Evolutionary conservation across 371 early-diverging fungal species (phyloP), one percentile per base, ranked within the genome.

Genomic region (Sporodiniella umbellata): DNA sequence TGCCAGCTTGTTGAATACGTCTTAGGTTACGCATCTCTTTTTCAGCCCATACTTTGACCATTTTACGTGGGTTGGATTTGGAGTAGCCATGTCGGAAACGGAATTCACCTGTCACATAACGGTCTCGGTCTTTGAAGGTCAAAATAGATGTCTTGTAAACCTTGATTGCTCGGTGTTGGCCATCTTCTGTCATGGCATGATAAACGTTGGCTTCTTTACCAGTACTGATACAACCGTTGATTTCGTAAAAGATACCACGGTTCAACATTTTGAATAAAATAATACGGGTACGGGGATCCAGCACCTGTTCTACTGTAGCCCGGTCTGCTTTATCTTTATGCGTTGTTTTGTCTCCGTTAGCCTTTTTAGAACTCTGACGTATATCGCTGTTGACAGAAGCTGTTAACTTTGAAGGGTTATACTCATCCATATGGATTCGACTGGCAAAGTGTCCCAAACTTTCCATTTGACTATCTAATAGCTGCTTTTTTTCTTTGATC

Each of bases 21-120:
- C 96, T 95, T 64, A 99, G 72, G 66, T 99, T 99, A 53, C 99
- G 82, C 88, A 98, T 95, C 70, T 99, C 99, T 75, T 99, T 99
- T 67, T 99, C 99, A 2, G 99, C 99, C 99, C 99, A 99, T 26
- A 98, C 76, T 75, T 96, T 93, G 53, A 99, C 97, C 93, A 99
- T 96, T 77, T 99, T 99, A 62, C 99, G 80, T 18, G 99, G 97
- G 69, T 99, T 99, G 58, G 88, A 85, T 56, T 92, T 90, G 55
- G 81, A 85, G 72, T 99, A 98, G 23, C 98, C 99, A 60, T 91
- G 92, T 33, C 96, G 79, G 80, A 99, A 99, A 39, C 99, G 85
- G 64, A 83, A 94, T 68, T 99, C 99, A 48, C 99, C 97, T 2
- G 92, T 81, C 8, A 99, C 96, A 68, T 99, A 99, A 15, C 95